Evolutionary conservation across 2,329 filamentous ascomycete genomes (phyloP).

Genomic region (Fusarium metavorans): DNA sequence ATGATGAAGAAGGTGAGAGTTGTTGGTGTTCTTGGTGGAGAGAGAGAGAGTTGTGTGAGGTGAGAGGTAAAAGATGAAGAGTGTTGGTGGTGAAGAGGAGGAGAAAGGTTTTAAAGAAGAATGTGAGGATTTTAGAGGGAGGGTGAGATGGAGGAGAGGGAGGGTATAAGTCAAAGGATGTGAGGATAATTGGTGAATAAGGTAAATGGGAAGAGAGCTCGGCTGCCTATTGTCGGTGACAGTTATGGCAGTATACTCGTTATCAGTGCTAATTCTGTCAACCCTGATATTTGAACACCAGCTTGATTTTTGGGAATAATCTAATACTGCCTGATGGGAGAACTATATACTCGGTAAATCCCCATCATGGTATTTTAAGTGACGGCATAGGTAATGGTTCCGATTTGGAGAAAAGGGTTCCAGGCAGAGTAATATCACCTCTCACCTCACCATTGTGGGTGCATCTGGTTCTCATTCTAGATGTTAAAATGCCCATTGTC

Average conservation of each 20-base stretch:
- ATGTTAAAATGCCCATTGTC: not conserved
- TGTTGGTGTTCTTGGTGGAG: not conserved
- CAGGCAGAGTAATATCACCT: not conserved
- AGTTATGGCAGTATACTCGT: not conserved
- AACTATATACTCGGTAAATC: not conserved
- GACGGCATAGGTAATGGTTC: not conserved
- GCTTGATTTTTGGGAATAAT: not conserved
- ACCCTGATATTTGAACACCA: not conserved
- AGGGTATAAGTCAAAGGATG: not conserved
- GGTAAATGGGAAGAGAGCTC: not conserved
- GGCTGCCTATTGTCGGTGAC: not conserved
- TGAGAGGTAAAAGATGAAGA: not conserved
- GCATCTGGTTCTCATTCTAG: not conserved
- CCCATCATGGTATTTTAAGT: not conserved
- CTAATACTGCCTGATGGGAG: not conserved
- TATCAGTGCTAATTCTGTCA: not conserved
- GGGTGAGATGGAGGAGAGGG: not conserved
- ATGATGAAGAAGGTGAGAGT: constrained; percentile 25
- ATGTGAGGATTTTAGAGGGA: not conserved
- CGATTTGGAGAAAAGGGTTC: not conserved
- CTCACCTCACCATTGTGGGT: not conserved
- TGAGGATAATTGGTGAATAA: not conserved
- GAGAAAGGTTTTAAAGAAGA: not conserved
- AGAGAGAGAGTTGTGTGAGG: not conserved
- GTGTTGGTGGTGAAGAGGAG: not conserved